These are phyloP conservation scores for Microglena sp. DNA, from an alignment of 139 green algal species.

Conservation along the genomic window DNA sequence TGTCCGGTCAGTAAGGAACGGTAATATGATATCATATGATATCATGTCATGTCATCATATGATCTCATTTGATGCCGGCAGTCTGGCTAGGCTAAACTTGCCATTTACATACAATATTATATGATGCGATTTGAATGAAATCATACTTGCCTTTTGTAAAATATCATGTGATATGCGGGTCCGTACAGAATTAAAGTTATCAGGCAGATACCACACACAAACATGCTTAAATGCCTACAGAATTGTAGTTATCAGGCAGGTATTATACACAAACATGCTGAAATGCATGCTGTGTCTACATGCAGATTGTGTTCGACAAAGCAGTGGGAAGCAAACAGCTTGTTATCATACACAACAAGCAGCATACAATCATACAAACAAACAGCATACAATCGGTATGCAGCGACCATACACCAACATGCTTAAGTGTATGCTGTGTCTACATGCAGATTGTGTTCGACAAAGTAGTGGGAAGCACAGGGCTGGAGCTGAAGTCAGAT, in stretches of 20 bases:
- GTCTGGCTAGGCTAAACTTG: no score
- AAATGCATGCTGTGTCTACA: not conserved
- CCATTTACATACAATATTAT: no score
- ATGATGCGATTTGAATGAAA: no score
- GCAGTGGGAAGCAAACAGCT: not conserved
- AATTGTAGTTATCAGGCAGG: not conserved
- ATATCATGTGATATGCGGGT: not conserved
- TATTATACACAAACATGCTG: not conserved
- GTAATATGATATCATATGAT: no score
- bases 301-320: not conserved
- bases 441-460: slow-evolving; percentile 77
- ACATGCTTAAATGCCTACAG: not conserved
- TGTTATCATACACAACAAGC: not conserved
- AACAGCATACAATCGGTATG: no score
- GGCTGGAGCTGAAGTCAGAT: slow-evolving; percentile 89
- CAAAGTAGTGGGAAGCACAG: slow-evolving; percentile 59
- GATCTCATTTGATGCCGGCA: no score
- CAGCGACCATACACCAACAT: no score
- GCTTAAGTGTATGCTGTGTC: slow-evolving; percentile 65
- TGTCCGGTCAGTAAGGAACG: no score
- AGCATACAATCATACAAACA: not conserved
- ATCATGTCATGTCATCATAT: no score
- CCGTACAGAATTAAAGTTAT: not conserved
- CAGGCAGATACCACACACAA: not conserved
- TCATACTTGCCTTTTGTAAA: no score